Evolutionary conservation across 2,329 filamentous ascomycete species (phyloP), one percentile per base, ranked within the genome.

Genomic region (Botryotinia narcissicola): DNA sequence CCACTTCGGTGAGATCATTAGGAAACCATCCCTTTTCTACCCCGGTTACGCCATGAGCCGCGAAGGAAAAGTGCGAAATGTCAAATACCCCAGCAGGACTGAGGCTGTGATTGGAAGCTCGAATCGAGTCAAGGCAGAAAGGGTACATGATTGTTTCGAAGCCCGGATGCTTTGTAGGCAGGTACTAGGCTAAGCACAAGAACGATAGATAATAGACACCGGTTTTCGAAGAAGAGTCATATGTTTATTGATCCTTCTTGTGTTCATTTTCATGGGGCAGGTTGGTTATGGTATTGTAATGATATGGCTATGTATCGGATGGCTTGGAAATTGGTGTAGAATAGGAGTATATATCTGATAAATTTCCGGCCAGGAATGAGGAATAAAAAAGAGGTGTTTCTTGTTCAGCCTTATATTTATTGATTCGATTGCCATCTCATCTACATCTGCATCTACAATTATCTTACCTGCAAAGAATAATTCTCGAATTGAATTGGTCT

Each of bases 201-300:
- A 57, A 57, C 16, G 46, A 37, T 14, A 60, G 35, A 44, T 14
- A 48, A 44, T 63, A 64, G 37, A 62, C 57, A 44, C 9, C 35
- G 32, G 70, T 37, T 54, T 54, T 59, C 22, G 25, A 22, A 46
- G 7, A 72, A 60, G 70, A 72, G 70, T 72, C 70, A 72, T 72
- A 67, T 51, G 61, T 72, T 72, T 72, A 72, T 44, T 72, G 70
- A 72, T 72, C 70, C 70, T 72, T 59, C 70, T 60, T 68, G 62
- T 72, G 62, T 68, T 60, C 48, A 46, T 29, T 35, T 48, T 51
- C 25, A n/a, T 37, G 29, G 35, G 44, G 25, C 25, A 42, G 7
- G 60, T 62, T 68, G 64, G 46, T 35, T 68, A 68, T 57, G 61
- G 40, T 40, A 61, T 29, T 18, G 32, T 16, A 18, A 7, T 37